Percentiles rank a stretch among this genome's conserved stretches.
Evolutionary conservation across 2,329 filamentous ascomycete species (phyloP).

Genomic region (Lachnellula arida): DNA sequence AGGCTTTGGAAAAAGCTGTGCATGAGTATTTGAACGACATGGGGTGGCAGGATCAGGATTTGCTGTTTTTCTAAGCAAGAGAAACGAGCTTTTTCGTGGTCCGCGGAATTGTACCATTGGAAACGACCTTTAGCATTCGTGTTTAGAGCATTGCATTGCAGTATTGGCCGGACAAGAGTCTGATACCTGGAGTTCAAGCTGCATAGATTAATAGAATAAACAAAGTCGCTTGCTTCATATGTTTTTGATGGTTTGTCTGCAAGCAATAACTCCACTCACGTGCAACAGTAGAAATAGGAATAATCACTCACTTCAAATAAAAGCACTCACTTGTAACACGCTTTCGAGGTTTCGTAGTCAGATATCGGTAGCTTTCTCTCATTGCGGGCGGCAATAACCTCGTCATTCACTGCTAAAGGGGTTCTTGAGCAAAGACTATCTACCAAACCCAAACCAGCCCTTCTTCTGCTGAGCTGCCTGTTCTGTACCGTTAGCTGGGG

Average conservation of each 20-base stretch:
- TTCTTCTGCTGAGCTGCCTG: conserved; percentile 52
- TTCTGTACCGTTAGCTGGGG: conserved; percentile 31
- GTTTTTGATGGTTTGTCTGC: too few relatives aligned
- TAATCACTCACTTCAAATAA: too few relatives aligned
- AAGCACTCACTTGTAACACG: too few relatives aligned
- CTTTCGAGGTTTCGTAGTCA: too few relatives aligned
- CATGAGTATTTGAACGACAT: conserved; percentile 51
- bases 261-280: neutral
- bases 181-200: neutral
- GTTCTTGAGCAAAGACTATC: conserved; percentile 13
- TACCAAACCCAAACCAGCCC: conserved; percentile 70
- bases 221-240: too few relatives aligned
- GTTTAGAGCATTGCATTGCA: neutral
- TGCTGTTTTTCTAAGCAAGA: conserved; percentile 67
- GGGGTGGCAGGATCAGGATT: conserved; percentile 68
- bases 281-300: neutral
- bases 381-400: neutral
- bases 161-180: neutral
- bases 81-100: neutral
- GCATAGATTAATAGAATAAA: neutral
- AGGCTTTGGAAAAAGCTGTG: conserved; percentile 65
- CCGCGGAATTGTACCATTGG: neutral
- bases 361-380: too few relatives aligned
- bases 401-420: neutral
- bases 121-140: neutral